phyloP scores from a whole-genome alignment of 2,329 filamentous ascomycete genomes.

The Diaporthe batatas region DNA sequence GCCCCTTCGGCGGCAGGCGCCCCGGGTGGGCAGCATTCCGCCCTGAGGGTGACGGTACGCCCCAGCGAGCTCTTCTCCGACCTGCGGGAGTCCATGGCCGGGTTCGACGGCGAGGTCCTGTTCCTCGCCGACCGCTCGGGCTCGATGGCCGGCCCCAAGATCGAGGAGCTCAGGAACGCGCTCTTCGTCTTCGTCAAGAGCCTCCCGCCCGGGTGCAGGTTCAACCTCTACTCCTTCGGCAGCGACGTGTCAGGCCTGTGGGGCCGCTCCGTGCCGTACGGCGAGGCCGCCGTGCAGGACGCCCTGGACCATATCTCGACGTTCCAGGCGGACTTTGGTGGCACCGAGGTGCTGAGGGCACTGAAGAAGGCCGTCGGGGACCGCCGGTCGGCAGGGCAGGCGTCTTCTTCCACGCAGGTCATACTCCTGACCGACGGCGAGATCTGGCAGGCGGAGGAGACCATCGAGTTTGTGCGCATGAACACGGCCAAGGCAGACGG shows the following conservation, averaged over 20 bases:
- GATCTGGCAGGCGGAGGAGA: neutral
- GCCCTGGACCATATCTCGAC: neutral
- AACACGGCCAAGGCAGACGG: neutral
- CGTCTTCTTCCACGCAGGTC: neutral
- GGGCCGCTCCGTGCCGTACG: neutral
- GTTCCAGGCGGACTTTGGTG: neutral
- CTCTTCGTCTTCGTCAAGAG: neutral
- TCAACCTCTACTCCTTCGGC: constrained; percentile 1
- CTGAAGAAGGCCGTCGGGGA: neutral
- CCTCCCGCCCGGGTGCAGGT: neutral
- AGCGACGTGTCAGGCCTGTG: neutral
- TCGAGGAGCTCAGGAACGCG: neutral
- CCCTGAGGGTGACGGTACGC: neutral
- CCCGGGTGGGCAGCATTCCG: neutral
- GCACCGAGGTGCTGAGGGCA: neutral
- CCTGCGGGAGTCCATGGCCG: neutral
- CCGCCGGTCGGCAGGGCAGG: too few species aligned
- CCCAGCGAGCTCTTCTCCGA: neutral
- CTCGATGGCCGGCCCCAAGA: neutral
- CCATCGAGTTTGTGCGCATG: neutral
- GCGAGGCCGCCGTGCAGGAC: neutral
- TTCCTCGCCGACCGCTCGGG: neutral
- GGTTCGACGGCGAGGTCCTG: neutral
- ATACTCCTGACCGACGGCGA: neutral
- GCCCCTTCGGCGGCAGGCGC: neutral